Evolutionary conservation across 2,329 filamentous ascomycete species (phyloP).

Genomic region (Penicillium vulpinum): DNA sequence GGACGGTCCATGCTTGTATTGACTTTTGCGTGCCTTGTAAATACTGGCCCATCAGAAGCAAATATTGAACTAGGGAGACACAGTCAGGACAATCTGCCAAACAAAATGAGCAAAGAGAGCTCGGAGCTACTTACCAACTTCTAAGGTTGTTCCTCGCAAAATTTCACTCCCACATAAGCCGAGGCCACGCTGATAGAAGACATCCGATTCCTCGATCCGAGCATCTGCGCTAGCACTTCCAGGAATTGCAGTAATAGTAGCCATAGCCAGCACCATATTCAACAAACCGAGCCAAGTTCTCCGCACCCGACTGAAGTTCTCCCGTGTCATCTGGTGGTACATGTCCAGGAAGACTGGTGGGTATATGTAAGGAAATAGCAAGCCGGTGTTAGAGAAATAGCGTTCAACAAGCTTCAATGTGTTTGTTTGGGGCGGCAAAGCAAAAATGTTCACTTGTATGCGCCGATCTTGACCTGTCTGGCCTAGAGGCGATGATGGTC

Average conservation of each 20-base stretch:
- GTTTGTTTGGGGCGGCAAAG: slow-evolving; percentile 14
- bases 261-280: slow-evolving; percentile 34
- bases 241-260: slow-evolving; percentile 17
- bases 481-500: slow-evolving; percentile 11
- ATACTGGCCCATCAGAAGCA: slow-evolving; percentile 54
- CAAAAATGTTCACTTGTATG: slow-evolving; percentile 10
- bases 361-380: slow-evolving; percentile 34
- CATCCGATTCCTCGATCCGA: slow-evolving; percentile 16
- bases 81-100: background rate
- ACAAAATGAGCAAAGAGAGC: background rate
- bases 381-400: slow-evolving; percentile 29
- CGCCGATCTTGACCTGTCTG: background rate
- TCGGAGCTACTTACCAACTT: slow-evolving; percentile 21
- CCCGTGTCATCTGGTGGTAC: slow-evolving; percentile 21
- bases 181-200: slow-evolving; percentile 25
- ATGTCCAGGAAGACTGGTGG: slow-evolving; percentile 27
- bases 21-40: slow-evolving; percentile 57
- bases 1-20: slow-evolving; percentile 55
- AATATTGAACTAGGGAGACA: slow-evolving; percentile 46
- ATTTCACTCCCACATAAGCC: slow-evolving; percentile 24
- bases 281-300: slow-evolving; percentile 35
- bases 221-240: slow-evolving; percentile 9
- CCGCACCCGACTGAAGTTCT: slow-evolving; percentile 24
- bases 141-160: slow-evolving; percentile 21
- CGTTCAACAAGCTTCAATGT: slow-evolving; percentile 18